Evolutionary conservation across 129 eudicot species (phyloP).

Genomic region (Helichrysum umbraculigerum): DNA sequence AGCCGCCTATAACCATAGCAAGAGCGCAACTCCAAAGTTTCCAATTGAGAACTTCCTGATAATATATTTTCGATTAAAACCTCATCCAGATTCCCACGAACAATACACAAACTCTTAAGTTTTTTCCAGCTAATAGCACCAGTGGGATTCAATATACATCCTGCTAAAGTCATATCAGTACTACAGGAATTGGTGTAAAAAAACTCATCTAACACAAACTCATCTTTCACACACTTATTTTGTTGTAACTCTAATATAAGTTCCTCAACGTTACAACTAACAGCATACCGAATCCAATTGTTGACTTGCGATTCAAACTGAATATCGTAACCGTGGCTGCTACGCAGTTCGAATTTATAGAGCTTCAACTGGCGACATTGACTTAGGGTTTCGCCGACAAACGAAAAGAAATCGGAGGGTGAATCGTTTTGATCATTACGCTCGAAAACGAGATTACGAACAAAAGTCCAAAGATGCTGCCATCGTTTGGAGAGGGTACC

Average conservation of each 20-base stretch:
- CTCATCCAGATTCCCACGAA: not conserved
- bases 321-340: not conserved
- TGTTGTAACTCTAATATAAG: not conserved
- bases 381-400: slow-evolving; percentile 29
- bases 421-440: too few species aligned
- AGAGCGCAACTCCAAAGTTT: not conserved
- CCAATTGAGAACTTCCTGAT: slow-evolving; percentile 22
- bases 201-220: too few species aligned
- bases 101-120: slow-evolving; percentile 16
- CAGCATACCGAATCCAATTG: slow-evolving; percentile 20
- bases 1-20: slow-evolving; percentile 23
- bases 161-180: slow-evolving; percentile 16
- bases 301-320: slow-evolving; percentile 6
- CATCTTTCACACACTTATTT: not conserved
- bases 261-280: not conserved
- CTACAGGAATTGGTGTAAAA: slow-evolving; percentile 19
- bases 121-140: slow-evolving; percentile 15
- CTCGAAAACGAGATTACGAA: slow-evolving; percentile 6
- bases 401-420: slow-evolving; percentile 2
- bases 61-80: too few species aligned
- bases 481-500: slow-evolving; percentile 22
- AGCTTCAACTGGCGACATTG: slow-evolving; percentile 22
- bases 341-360: not conserved
- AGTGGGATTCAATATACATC: slow-evolving; percentile 10
- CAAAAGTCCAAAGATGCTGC: slow-evolving; percentile 19